A percentile compares a stretch with the other conserved stretches of the same genome.
These are phyloP conservation scores for Sugiyamaella qingdaonensis DNA, from an alignment of 805 yeast genomes.

Conservation along the genomic window DNA sequence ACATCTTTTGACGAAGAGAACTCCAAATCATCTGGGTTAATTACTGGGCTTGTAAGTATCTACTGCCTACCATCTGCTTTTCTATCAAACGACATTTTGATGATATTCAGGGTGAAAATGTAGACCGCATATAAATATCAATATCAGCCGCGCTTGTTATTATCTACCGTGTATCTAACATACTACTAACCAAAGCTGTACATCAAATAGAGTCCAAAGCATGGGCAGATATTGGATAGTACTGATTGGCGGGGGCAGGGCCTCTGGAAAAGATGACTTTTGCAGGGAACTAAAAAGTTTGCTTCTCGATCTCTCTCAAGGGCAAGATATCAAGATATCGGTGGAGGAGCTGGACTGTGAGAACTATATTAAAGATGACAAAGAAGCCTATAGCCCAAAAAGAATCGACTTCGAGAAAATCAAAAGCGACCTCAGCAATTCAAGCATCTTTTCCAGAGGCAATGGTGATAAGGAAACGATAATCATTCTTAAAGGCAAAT, in stretches of 20 bases:
- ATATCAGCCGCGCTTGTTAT: no score
- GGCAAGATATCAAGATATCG: slow-evolving; percentile 24
- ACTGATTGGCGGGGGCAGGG: slow-evolving; percentile 60
- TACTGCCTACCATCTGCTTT: slow-evolving; percentile 19
- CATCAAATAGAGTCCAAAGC: background rate
- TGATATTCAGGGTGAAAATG: slow-evolving; percentile 1
- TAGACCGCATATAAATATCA: no score
- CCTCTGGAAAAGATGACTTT: slow-evolving; percentile 47
- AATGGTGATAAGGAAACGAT: slow-evolving; percentile 20
- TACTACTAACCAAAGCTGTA: no score
- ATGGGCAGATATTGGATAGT: slow-evolving; percentile 32
- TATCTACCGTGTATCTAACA: no score
- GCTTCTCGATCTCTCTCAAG: slow-evolving; percentile 23
- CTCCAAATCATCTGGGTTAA: slow-evolving; percentile 41
- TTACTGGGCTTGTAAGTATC: slow-evolving; percentile 14
- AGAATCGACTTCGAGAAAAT: slow-evolving; percentile 35
- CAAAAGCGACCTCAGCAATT: slow-evolving; percentile 17
- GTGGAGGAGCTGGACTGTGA: slow-evolving; percentile 43
- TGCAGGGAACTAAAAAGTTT: slow-evolving; percentile 35
- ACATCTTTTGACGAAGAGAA: slow-evolving; percentile 52
- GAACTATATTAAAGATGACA: slow-evolving; percentile 29
- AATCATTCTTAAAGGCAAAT: slow-evolving; percentile 66
- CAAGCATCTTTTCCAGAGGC: background rate
- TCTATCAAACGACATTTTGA: slow-evolving; percentile 12
- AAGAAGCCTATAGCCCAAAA: slow-evolving; percentile 20